These are phyloP conservation scores for Neopestalotiopsis clavispora DNA, from an alignment of 2,329 filamentous ascomycete species.

Conservation along the genomic window DNA sequence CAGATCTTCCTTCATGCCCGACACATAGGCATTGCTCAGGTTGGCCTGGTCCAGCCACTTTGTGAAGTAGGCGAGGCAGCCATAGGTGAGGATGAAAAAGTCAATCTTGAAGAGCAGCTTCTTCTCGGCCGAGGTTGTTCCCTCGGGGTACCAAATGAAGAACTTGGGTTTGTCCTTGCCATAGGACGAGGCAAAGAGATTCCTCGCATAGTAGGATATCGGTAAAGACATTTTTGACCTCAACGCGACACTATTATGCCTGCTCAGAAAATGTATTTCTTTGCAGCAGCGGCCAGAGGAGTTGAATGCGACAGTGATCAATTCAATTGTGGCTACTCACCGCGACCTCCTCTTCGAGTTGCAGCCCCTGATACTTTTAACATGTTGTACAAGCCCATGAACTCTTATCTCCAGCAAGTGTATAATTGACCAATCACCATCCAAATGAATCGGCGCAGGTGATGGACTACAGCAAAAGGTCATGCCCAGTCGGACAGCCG, in stretches of 20 bases:
- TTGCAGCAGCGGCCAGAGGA: background rate
- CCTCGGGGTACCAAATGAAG: constrained; percentile 34
- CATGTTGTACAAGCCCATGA: background rate
- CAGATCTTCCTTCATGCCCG: constrained; percentile 32
- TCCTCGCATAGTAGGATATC: constrained; percentile 24
- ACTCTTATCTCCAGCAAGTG: background rate
- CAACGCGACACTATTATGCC: background rate
- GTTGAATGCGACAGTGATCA: background rate
- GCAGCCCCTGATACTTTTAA: background rate
- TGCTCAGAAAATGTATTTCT: background rate
- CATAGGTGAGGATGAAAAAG: constrained; percentile 35
- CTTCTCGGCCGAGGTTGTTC: constrained; percentile 28
- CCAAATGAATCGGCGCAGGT: background rate
- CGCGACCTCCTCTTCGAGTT: background rate
- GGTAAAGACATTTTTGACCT: constrained; percentile 20
- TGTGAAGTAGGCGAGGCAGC: constrained; percentile 31
- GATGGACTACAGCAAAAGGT: background rate
- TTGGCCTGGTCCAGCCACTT: constrained; percentile 35
- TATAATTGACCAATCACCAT: background rate
- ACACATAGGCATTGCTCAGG: constrained; percentile 31
- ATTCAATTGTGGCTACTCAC: background rate
- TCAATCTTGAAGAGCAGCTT: constrained; percentile 36
- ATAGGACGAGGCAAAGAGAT: constrained; percentile 35
- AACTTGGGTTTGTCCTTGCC: constrained; percentile 27
- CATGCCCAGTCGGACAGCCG: background rate